Conservation (phyloP, 1,284 basidiomycete genomes). For the Irpex sp. region DNA sequence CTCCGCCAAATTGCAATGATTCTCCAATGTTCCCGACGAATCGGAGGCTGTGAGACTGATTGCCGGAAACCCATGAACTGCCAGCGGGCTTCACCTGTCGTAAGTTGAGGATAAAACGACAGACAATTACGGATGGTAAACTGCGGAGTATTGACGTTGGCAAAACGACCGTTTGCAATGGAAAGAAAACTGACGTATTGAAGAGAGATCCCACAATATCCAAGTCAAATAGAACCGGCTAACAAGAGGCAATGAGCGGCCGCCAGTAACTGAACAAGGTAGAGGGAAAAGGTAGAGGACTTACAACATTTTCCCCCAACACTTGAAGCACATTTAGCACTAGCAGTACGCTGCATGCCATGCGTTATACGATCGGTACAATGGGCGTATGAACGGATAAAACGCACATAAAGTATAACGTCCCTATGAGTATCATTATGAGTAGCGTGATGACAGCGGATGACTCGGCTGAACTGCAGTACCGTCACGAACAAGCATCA, state of each 20-base stretch:
- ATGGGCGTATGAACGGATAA: background rate
- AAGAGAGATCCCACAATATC: no score
- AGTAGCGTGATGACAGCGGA: background rate
- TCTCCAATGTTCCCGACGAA: background rate
- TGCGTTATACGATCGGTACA: no score
- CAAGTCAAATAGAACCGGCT: background rate
- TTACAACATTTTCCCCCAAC: no score
- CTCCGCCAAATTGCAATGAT: background rate
- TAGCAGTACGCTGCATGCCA: no score
- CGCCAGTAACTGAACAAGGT: background rate
- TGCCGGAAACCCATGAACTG: background rate
- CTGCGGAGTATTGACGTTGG: background rate
- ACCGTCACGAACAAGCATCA: background rate
- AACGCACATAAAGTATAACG: background rate
- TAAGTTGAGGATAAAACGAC: background rate
- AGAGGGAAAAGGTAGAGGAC: no score
- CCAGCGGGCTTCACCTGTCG: background rate
- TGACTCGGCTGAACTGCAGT: background rate
- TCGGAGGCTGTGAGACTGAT: background rate
- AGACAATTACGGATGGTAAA: background rate
- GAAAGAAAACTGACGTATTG: background rate
- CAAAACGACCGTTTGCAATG: background rate
- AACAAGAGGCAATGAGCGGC: background rate
- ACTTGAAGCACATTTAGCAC: no score
- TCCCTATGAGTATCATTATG: background rate